Evolutionary conservation across 495 filamentous ascomycete genomes (phyloP).

Genomic region (Hyaloscypha finlandica): DNA sequence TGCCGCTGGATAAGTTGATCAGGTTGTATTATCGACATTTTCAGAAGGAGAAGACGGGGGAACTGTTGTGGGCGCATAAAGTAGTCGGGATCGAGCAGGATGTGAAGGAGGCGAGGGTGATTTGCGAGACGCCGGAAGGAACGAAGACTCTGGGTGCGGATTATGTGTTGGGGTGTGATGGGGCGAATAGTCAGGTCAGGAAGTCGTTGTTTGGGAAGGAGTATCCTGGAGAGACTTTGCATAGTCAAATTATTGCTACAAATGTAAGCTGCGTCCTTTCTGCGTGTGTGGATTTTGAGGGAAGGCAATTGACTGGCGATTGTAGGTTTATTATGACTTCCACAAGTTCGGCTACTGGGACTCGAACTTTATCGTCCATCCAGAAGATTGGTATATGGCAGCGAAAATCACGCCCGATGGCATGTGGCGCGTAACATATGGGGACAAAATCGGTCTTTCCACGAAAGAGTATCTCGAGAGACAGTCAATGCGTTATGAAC

Average conservation of each 20-base stretch:
- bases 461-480: conserved; percentile 54
- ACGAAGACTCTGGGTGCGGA: conserved; percentile 39
- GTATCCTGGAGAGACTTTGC: conserved; percentile 60
- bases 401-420: conserved; percentile 58
- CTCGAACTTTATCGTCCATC: conserved; percentile 60
- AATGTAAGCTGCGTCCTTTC: conserved; percentile 47
- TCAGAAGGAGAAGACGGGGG: conserved; percentile 39
- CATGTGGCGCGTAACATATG: conserved; percentile 62
- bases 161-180: conserved; percentile 61
- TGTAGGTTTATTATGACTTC: conserved; percentile 63
- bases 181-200: conserved; percentile 56
- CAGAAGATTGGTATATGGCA: conserved; percentile 62
- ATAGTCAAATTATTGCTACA: conserved; percentile 61
- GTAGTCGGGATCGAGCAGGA: conserved; percentile 54
- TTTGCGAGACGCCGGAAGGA: conserved; percentile 48
- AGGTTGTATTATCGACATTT: conserved; percentile 51
- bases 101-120: conserved; percentile 49
- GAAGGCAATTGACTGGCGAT: conserved; percentile 41
- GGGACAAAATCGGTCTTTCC: conserved; percentile 51
- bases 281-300: conserved; percentile 17
- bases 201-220: conserved; percentile 54
- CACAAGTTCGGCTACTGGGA: conserved; percentile 55
- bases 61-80: conserved; percentile 49
- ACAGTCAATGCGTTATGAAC: conserved; percentile 54
- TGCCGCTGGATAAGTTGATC: conserved; percentile 49